These are phyloP conservation scores for Leccinum aurantiacum DNA, from an alignment of 768 basidiomycete genomes.

Conservation along the genomic window DNA sequence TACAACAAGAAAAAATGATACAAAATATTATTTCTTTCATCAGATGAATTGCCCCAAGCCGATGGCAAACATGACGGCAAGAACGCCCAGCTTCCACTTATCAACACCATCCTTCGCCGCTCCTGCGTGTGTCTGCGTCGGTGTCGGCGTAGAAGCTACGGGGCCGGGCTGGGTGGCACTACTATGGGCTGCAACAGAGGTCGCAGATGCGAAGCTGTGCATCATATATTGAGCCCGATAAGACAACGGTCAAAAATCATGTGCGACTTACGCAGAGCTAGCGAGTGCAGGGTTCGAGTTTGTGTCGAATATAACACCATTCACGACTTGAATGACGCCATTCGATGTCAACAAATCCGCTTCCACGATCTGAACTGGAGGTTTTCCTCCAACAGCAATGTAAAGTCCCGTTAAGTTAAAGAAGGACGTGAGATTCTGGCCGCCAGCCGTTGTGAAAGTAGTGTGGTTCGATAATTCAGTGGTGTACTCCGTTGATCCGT, in stretches of 20 bases:
- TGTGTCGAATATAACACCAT: conserved; percentile 51
- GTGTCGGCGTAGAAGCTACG: conserved; percentile 30
- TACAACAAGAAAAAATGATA: background rate
- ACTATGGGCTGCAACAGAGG: conserved; percentile 41
- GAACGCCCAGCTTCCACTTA: conserved; percentile 2
- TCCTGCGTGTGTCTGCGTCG: background rate
- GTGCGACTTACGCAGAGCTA: conserved; percentile 50
- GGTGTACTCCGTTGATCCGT: conserved; percentile 68
- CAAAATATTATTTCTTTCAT: background rate
- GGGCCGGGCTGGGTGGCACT: conserved; percentile 41
- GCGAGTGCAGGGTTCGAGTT: conserved; percentile 44
- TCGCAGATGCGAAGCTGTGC: conserved; percentile 43
- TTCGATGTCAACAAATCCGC: conserved; percentile 62
- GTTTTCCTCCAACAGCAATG: conserved; percentile 45
- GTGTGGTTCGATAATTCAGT: conserved; percentile 38
- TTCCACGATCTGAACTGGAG: conserved; percentile 53
- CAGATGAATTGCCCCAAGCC: conserved; percentile 12
- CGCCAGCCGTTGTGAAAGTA: conserved; percentile 54
- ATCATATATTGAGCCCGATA: background rate
- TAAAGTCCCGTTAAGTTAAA: conserved; percentile 59
- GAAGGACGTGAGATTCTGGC: conserved; percentile 50
- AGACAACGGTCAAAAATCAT: background rate
- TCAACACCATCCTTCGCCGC: background rate
- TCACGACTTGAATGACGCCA: conserved; percentile 67
- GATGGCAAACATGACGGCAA: conserved; percentile 4